Evolutionary conservation across 1,284 basidiomycete genomes (phyloP).

Genomic region (Sparassis latifolia): DNA sequence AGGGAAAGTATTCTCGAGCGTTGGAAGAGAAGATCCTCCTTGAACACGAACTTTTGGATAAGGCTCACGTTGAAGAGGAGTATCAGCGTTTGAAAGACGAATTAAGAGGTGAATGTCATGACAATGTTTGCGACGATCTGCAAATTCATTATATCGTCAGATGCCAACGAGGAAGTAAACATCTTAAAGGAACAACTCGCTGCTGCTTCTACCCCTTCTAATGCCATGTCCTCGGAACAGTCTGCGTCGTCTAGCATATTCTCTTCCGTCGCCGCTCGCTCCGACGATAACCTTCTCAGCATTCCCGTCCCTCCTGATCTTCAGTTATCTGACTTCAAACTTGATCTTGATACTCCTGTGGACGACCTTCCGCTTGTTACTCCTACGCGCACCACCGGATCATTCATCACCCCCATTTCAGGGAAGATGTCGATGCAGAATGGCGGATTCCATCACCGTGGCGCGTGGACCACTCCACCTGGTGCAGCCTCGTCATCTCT

Average conservation of each 20-base stretch:
- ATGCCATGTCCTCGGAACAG: slow-evolving; percentile 16
- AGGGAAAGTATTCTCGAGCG: slow-evolving; percentile 84
- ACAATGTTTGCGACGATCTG: neutral
- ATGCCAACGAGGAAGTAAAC: slow-evolving; percentile 80
- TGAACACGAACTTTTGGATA: slow-evolving; percentile 94
- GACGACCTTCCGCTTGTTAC: slow-evolving; percentile 21
- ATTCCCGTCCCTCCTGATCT: slow-evolving; percentile 55
- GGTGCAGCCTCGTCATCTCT: slow-evolving; percentile 34
- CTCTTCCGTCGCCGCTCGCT: slow-evolving; percentile 23
- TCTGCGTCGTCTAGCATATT: slow-evolving; percentile 20
- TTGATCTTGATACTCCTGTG: slow-evolving; percentile 33
- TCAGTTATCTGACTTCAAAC: slow-evolving; percentile 52
- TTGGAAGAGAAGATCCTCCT: slow-evolving; percentile 96
- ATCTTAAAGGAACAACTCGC: slow-evolving; percentile 75
- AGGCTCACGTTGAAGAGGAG: slow-evolving; percentile 87
- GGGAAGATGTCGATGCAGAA: slow-evolving; percentile 44
- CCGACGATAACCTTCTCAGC: slow-evolving; percentile 50
- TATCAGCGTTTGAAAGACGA: slow-evolving; percentile 91
- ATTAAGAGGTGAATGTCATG: slow-evolving; percentile 63
- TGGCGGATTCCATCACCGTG: slow-evolving; percentile 41
- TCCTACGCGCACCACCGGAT: slow-evolving; percentile 18
- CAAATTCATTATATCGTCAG: slow-evolving; percentile 29
- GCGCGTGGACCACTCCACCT: slow-evolving; percentile 35
- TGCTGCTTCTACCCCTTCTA: slow-evolving; percentile 29
- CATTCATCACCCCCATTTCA: slow-evolving; percentile 25